These are phyloP conservation scores for Wickerhamomyces xylosicus DNA, from an alignment of 805 yeast genomes.

Conservation along the genomic window DNA sequence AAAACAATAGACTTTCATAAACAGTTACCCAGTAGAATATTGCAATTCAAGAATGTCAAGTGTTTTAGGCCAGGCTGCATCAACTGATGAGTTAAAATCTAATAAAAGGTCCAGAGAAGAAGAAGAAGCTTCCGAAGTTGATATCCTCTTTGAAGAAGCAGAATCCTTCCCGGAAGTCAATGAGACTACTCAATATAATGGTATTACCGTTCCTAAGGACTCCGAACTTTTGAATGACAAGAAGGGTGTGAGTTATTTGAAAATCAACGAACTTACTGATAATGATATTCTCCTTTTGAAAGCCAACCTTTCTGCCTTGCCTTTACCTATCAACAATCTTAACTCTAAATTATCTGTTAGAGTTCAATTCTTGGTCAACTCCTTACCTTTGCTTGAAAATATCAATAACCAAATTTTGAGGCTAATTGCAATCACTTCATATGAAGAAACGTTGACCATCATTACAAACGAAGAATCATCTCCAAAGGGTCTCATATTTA, in stretches of 20 bases:
- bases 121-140: neutral
- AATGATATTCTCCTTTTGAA: constrained; percentile 11
- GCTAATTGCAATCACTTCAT: constrained; percentile 61
- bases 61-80: too few species aligned
- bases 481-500: constrained; percentile 51
- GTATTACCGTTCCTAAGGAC: constrained; percentile 14
- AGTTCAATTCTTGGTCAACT: constrained; percentile 52
- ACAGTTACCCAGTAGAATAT: too few species aligned
- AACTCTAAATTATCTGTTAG: constrained; percentile 33
- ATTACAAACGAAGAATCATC: constrained; percentile 59
- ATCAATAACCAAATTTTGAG: constrained; percentile 73
- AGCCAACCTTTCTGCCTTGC: constrained; percentile 52
- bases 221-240: constrained; percentile 11
- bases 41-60: too few species aligned
- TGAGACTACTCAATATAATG: constrained; percentile 7
- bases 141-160: neutral
- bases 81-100: too few species aligned
- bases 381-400: constrained; percentile 72
- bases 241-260: constrained; percentile 7
- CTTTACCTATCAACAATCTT: constrained; percentile 47
- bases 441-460: constrained; percentile 62
- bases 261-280: neutral
- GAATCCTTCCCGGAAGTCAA: neutral
- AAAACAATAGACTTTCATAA: too few species aligned
- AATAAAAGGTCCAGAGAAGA: neutral